These are phyloP conservation scores for Carpinus viminea DNA, from an alignment of 306 rosid species.

Conservation along the genomic window DNA sequence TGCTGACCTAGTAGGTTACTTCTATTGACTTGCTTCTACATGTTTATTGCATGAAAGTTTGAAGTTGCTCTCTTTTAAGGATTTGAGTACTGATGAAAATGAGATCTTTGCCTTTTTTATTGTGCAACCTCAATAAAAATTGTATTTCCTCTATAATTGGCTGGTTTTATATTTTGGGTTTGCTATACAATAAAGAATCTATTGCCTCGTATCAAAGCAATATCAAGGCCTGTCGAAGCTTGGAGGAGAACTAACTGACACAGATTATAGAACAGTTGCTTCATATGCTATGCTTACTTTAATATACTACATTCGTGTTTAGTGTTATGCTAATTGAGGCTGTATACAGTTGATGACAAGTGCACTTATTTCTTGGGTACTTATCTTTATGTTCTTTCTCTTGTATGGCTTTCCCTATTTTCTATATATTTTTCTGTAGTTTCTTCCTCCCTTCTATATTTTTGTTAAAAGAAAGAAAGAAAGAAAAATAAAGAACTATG, in stretches of 20 bases:
- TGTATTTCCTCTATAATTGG: not conserved
- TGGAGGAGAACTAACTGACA: not conserved
- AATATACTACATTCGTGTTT: not conserved
- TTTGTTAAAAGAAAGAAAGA: too few species aligned
- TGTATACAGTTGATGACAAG: not conserved
- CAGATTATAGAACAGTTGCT: not conserved
- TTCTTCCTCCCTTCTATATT: too few species aligned
- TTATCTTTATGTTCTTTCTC: not conserved
- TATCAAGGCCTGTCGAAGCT: not conserved
- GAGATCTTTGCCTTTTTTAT: not conserved
- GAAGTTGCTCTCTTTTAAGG: conserved; percentile 14
- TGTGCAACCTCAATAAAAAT: not conserved
- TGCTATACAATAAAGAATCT: not conserved
- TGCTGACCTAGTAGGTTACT: conserved; percentile 95
- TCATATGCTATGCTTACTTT: not conserved
- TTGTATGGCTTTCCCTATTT: not conserved
- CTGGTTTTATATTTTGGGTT: conserved; percentile 3
- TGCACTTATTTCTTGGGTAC: not conserved
- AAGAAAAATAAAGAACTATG: too few species aligned
- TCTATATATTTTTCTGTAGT: not conserved
- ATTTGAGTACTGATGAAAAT: not conserved
- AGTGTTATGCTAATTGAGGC: not conserved
- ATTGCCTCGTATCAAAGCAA: conserved; percentile 4
- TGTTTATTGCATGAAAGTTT: conserved; percentile 30
- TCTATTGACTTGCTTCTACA: conserved; percentile 41